Evolutionary conservation across 2,329 filamentous ascomycete species (phyloP), one percentile per base, ranked within the genome.

Genomic region (Xylaria sp.): DNA sequence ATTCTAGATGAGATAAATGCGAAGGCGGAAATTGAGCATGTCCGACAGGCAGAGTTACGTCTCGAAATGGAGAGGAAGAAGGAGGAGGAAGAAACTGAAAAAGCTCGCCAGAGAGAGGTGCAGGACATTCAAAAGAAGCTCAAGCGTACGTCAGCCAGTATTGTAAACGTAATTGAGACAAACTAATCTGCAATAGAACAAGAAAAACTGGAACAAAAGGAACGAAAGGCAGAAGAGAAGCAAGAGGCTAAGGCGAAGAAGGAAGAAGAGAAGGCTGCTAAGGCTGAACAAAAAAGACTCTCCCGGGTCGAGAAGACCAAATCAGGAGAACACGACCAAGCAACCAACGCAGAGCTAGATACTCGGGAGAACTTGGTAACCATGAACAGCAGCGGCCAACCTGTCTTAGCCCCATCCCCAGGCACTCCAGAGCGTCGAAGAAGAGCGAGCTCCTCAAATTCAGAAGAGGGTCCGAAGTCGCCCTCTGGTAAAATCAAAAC

Each of bases 1-100:
- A 87, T 95, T 0, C 76, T 97, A 5, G 89, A 97, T 68, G 91
- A 96, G 67, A 95, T 97, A 65, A 88, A 89, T 56, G 88, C 91
- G 54, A 91, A 89, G 72, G 91, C 91, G 0, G 90, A 93, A 72
- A 83, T 83, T 64, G 89, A 92, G 73, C 83, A 86, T 40, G 91
- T 89, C 51, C 84, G 88, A 62, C 84, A 90, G 63, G 82, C 88
- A 49, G 85, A 88, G 67, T 76, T 85, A 11, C 83, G 84, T 43
- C 74, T 87, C 17, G 89, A 92, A 63, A 81, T 87, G 64, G 87
- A 92, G 61, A 82, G 87, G 66, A 84, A 85, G 69, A 84, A 89
- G 72, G 83, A 88, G 56, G 82, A 87, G 52, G 83, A 85, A 68
- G 72, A 79, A 73, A 76, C 73, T 69, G 77, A 79, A 70, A 85